A percentile compares a stretch with the other conserved stretches of the same genome.
Conservation (phyloP, 169 alveolate species). For the Cyclospora cayetanensis region DNA sequence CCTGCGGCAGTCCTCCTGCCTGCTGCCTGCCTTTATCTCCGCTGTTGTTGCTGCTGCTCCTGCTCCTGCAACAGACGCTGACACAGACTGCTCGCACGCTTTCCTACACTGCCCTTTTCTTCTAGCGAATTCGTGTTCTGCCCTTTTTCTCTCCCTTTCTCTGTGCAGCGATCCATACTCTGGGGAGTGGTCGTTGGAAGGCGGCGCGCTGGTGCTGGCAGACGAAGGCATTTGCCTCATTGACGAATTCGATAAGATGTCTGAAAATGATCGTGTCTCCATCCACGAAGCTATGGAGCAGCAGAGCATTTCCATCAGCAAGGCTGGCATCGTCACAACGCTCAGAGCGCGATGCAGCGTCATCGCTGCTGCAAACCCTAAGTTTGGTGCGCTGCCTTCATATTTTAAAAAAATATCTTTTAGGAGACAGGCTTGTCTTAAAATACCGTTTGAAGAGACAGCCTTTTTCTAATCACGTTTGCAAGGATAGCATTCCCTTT, state of each 20-base stretch:
- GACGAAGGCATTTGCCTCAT: slow-evolving; percentile 98
- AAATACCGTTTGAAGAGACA: too few relatives aligned
- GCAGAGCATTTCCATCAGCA: slow-evolving; percentile 98
- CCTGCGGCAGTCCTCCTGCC: slow-evolving; percentile 95
- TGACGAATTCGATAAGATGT: slow-evolving; percentile 99
- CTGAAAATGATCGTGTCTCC: slow-evolving; percentile 95
- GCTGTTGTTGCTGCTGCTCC: slow-evolving; percentile 99
- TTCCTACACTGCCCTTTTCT: background rate
- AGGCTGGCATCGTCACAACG: slow-evolving; percentile 98
- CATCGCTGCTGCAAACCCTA: slow-evolving; percentile 99
- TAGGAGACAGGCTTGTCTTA: too few relatives aligned
- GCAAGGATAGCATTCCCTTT: too few relatives aligned
- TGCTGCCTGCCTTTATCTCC: slow-evolving; percentile 93
- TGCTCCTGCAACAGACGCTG: slow-evolving; percentile 86
- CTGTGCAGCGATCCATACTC: slow-evolving; percentile 94
- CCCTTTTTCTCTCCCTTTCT: background rate
- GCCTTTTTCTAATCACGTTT: too few relatives aligned
- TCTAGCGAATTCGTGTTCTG: background rate
- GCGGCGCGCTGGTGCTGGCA: slow-evolving; percentile 99
- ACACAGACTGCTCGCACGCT: background rate
- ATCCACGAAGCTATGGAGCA: slow-evolving; percentile 99
- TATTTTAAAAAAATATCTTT: too few relatives aligned
- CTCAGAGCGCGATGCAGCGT: slow-evolving; percentile 99
- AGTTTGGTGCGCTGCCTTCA: slow-evolving; percentile 2
- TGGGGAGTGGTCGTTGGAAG: slow-evolving; percentile 97